Evolutionary conservation across 1,284 basidiomycete species (phyloP).

Genomic region (Xerocomus minutiporus): DNA sequence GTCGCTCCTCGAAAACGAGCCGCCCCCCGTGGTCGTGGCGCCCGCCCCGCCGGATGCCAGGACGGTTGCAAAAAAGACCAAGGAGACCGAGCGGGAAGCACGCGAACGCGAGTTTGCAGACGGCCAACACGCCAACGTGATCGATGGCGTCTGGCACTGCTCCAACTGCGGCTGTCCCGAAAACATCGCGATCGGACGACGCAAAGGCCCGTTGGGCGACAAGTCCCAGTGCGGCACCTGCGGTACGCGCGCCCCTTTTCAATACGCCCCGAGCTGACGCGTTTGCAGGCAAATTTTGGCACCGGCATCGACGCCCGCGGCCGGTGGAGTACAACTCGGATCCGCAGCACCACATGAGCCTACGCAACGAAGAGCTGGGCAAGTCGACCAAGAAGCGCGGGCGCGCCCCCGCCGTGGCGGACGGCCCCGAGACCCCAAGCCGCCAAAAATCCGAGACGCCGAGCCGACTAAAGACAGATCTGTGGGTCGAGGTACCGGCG

Average conservation of each 20-base stretch:
- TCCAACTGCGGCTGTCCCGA: conserved; percentile 89
- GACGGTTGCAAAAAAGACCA: conserved; percentile 53
- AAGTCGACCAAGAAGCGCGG: conserved; percentile 53
- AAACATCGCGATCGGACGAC: conserved; percentile 72
- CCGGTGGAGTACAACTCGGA: conserved; percentile 74
- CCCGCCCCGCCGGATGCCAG: conserved; percentile 43
- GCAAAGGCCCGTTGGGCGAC: conserved; percentile 86
- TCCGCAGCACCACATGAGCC: conserved; percentile 60
- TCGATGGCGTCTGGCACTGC: conserved; percentile 88
- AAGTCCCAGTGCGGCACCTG: conserved; percentile 90
- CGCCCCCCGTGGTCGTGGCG: conserved; percentile 36
- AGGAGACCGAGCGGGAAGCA: conserved; percentile 72
- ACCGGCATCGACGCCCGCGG: conserved; percentile 72
- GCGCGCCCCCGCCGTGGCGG: conserved; percentile 45
- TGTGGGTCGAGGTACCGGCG: conserved; percentile 40
- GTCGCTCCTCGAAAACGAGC: conserved; percentile 48
- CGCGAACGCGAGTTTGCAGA: conserved; percentile 78
- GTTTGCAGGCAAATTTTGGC: conserved; percentile 74
- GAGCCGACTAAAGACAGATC: conserved; percentile 40
- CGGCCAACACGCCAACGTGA: conserved; percentile 75
- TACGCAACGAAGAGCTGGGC: conserved; percentile 54
- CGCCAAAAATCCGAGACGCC: conserved; percentile 52
- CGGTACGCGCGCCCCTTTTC: conserved; percentile 52
- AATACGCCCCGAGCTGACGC: conserved; percentile 2
- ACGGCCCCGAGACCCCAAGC: conserved; percentile 52